Evolutionary conservation across 2,329 filamentous ascomycete species (phyloP).

Genomic region (Metarhizium guizhouense): DNA sequence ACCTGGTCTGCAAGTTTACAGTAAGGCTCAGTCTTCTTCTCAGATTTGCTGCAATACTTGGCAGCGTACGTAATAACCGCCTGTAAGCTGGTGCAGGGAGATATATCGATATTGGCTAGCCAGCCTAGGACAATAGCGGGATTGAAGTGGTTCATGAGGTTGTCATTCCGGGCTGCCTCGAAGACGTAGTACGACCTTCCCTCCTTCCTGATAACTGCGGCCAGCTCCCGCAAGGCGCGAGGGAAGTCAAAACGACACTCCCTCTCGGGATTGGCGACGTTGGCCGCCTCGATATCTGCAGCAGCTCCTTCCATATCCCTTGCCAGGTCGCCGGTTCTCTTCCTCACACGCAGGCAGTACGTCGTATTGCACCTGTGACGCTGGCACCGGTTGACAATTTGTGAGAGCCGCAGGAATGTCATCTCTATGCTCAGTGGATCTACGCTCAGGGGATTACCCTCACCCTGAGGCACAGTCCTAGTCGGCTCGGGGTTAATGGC

Average conservation of each 20-base stretch:
- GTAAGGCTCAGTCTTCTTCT: too few relatives aligned
- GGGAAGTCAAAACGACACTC: neutral
- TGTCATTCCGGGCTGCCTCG: too few relatives aligned
- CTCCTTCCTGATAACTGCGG: too few relatives aligned
- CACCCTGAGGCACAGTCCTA: neutral
- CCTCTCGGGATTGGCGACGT: neutral
- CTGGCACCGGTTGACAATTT: conserved; percentile 5
- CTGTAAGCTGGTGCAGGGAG: too few relatives aligned
- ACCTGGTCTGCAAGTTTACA: too few relatives aligned
- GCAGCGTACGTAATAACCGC: too few relatives aligned
- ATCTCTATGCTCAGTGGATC: conserved; percentile 1
- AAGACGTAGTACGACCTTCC: too few relatives aligned
- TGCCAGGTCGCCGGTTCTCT: neutral
- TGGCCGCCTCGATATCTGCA: conserved; percentile 1
- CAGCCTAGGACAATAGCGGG: too few relatives aligned
- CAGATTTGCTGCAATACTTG: too few relatives aligned
- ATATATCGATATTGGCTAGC: too few relatives aligned
- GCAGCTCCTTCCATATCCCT: neutral
- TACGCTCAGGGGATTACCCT: neutral
- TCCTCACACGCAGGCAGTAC: conserved; percentile 1
- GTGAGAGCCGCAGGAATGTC: conserved; percentile 5
- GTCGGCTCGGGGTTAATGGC: neutral
- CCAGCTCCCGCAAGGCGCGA: too few relatives aligned
- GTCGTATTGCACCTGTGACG: conserved; percentile 5
- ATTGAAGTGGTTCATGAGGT: too few relatives aligned